Conservation (phyloP, 441 rosid species). For the Populus hybrid region DNA sequence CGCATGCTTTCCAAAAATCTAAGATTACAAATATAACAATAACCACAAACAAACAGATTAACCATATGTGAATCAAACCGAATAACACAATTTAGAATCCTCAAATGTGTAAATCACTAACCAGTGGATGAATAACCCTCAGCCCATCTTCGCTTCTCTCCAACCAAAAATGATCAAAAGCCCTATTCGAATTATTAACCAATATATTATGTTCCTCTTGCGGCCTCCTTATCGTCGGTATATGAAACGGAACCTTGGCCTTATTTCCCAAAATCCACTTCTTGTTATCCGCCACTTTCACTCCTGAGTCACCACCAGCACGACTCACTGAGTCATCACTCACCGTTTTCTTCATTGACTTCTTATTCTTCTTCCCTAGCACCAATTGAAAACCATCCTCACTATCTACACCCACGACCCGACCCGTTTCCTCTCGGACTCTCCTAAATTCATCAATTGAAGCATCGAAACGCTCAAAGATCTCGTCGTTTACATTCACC, state of each 20-base stretch:
- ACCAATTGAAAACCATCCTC: conserved; percentile 75
- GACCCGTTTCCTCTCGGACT: conserved; percentile 28
- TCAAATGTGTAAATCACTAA: conserved; percentile 33
- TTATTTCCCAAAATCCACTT: conserved; percentile 36
- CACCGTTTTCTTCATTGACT: conserved; percentile 2
- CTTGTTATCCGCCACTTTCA: conserved; percentile 54
- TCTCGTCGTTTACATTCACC: conserved; percentile 58
- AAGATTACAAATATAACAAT: neutral
- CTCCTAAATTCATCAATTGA: conserved; percentile 55
- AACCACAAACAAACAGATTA: neutral
- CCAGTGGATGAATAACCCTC: conserved; percentile 82
- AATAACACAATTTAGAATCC: neutral
- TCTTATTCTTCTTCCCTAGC: conserved; percentile 60
- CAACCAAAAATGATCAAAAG: conserved; percentile 84
- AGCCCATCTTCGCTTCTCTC: conserved; percentile 60
- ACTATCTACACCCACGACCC: conserved; percentile 40
- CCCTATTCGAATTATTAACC: conserved; percentile 66
- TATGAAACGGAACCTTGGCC: conserved; percentile 72
- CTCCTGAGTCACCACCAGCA: conserved; percentile 26
- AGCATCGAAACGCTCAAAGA: conserved; percentile 60
- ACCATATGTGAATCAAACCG: neutral
- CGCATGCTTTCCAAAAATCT: too few species aligned
- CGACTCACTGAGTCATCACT: conserved; percentile 19
- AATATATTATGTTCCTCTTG: conserved; percentile 67
- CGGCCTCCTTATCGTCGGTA: conserved; percentile 63